Percentiles rank a stretch among this genome's conserved stretches.
These are phyloP conservation scores for Phylloboletellus chloephorus DNA, from an alignment of 1,284 basidiomycete species.

Conservation along the genomic window DNA sequence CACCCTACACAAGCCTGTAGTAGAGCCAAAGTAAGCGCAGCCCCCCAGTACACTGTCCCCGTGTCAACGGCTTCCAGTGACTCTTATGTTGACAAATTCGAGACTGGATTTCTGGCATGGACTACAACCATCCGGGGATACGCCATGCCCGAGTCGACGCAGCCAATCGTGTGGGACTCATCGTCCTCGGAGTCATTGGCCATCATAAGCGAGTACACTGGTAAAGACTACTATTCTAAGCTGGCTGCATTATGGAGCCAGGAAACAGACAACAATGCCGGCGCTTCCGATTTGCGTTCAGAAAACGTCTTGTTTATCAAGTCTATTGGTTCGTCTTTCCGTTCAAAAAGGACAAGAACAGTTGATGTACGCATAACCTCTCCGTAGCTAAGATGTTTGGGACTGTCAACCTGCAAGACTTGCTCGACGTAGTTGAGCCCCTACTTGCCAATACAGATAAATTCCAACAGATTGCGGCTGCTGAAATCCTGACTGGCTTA, in stretches of 20 bases:
- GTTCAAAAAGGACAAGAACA: not conserved
- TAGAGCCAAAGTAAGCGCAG: slow-evolving; percentile 26
- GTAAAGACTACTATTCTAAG: slow-evolving; percentile 57
- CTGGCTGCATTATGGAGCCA: slow-evolving; percentile 65
- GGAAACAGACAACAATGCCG: slow-evolving; percentile 55
- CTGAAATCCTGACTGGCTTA: slow-evolving; percentile 79
- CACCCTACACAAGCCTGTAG: slow-evolving; percentile 39
- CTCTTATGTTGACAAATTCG: slow-evolving; percentile 71
- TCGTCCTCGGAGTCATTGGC: slow-evolving; percentile 57
- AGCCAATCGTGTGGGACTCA: slow-evolving; percentile 61
- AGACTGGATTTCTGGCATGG: slow-evolving; percentile 88
- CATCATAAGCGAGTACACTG: slow-evolving; percentile 49
- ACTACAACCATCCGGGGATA: slow-evolving; percentile 69
- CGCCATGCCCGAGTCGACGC: slow-evolving; percentile 35
- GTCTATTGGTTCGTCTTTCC: slow-evolving; percentile 48
- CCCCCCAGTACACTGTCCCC: not conserved
- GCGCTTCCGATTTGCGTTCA: slow-evolving; percentile 50
- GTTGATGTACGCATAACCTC: slow-evolving; percentile 9
- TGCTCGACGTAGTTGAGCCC: slow-evolving; percentile 55
- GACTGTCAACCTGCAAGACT: slow-evolving; percentile 45
- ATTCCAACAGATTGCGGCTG: slow-evolving; percentile 88
- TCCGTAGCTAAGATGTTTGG: slow-evolving; percentile 62
- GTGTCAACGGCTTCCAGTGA: slow-evolving; percentile 32
- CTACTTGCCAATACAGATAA: slow-evolving; percentile 70
- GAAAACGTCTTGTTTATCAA: slow-evolving; percentile 69